Conservation (phyloP, 169 alveolate species). For the Cryptosporidium xiaoi region DNA sequence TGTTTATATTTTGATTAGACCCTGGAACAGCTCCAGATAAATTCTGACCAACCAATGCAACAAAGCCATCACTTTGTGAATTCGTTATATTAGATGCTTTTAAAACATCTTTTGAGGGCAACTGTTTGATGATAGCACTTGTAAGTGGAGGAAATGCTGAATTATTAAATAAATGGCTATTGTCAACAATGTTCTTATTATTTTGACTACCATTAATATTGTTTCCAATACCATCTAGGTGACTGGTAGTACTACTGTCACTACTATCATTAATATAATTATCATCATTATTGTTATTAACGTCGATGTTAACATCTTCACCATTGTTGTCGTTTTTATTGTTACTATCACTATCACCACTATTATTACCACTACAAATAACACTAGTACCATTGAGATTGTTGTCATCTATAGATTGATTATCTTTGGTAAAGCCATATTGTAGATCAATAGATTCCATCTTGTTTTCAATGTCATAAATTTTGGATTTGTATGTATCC, state of each 20-base stretch:
- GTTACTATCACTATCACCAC: background rate
- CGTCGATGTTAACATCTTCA: background rate
- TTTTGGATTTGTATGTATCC: no score
- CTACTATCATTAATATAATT: background rate
- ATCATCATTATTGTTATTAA: background rate
- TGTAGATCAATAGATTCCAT: no score
- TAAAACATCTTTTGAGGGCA: constrained; percentile 35
- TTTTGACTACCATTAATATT: constrained; percentile 2
- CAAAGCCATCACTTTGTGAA: background rate
- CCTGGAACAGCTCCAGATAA: constrained; percentile 12
- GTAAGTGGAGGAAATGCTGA: constrained; percentile 74
- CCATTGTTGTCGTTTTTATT: background rate
- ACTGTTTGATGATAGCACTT: constrained; percentile 47
- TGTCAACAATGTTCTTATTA: background rate
- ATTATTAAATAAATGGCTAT: constrained; percentile 41
- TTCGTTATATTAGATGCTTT: background rate
- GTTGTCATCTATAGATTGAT: no score
- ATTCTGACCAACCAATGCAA: constrained; percentile 22
- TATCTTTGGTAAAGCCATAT: no score
- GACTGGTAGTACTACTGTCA: background rate
- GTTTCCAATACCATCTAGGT: background rate
- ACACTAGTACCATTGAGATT: background rate
- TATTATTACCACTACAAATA: background rate
- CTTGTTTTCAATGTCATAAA: no score
- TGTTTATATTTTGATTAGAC: constrained; percentile 59